Conservation (phyloP, 495 filamentous ascomycete species). For the Aspergillus heteromorphus region DNA sequence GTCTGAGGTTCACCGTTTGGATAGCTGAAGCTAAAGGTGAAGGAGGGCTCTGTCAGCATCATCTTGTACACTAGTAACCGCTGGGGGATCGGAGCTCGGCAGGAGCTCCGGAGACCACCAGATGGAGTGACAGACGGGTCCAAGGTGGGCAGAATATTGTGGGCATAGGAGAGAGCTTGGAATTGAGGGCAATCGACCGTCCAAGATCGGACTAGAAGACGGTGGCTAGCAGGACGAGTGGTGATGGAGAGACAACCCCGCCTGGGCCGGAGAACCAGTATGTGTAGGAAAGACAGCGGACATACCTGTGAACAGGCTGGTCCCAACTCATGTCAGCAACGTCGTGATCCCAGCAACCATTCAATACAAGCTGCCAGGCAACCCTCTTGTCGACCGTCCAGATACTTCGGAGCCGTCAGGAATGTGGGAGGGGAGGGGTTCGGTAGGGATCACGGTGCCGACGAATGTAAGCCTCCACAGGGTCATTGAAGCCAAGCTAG, state of each 20-base stretch:
- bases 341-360: constrained; percentile 39
- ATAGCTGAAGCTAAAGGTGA: constrained; percentile 64
- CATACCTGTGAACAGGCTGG: constrained; percentile 67
- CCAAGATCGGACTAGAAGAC: background rate
- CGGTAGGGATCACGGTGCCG: constrained; percentile 20
- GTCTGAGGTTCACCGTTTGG: constrained; percentile 73
- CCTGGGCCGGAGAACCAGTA: constrained; percentile 10
- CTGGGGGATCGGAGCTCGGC: constrained; percentile 7
- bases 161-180: background rate
- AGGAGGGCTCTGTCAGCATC: constrained; percentile 34
- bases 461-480: constrained; percentile 22
- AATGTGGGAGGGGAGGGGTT: constrained; percentile 28
- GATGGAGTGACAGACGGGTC: background rate
- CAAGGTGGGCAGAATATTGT: background rate
- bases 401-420: constrained; percentile 22
- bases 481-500: constrained; percentile 32
- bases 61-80: constrained; percentile 10
- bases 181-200: background rate
- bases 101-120: constrained; percentile 6
- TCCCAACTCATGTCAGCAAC: constrained; percentile 69
- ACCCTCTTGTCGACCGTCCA: constrained; percentile 23
- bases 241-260: constrained; percentile 16
- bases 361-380: constrained; percentile 37
- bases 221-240: background rate
- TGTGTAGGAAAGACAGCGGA: constrained; percentile 14